Base-by-base conservation (phyloP, 306 rosid genomes). In the Astragalus membranaceus region DNA sequence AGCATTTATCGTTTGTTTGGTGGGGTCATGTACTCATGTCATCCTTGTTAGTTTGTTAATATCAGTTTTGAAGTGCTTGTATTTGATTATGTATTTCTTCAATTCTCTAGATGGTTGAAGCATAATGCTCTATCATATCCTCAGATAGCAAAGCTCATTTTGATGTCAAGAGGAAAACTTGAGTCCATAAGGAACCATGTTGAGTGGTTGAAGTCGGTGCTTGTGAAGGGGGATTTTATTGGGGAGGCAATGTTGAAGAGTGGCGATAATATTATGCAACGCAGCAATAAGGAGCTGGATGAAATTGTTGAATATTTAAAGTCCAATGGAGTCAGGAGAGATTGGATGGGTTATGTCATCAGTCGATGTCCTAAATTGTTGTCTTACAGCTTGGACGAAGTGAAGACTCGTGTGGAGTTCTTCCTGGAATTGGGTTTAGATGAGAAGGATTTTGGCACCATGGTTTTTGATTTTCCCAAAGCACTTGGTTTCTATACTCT, bases 401-500 rank as follows among this genome's bases (percentile, higher is more conserved):
- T 93, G 71, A 74, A 71, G 73, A 69, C 64, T 52, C 96, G 92
- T 35, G 92, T 80, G 15, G 81, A 77, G 62, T 85, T 90, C 72
- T 93, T 73, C 84, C 63, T 82, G 23, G 88, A 86, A 63, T 83
- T 90, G 96, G 90, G 97, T 26, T 79, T 93, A 73, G 83, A 85
- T 67, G 84, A 79, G 54, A 88, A 84, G 49, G 98, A 93, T 80
- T 93, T 93, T 66, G 98, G 98, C 67, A 93, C 98, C n/a, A 93
- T 93, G 98, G 98, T 87, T 62, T 93, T 93, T 67, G 97, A 90
- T 74, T 93, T 55, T 80, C 96, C 98, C 11, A 84, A 78, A 81
- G 85, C 67, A 56, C 94, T 93, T 37, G 97, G 97, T 60, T 70
- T 67, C 82, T 87, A 73, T 72, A 62, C 87, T 60, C 10, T 90